A percentile compares a stretch with the other conserved stretches of the same genome.
These are phyloP conservation scores for Silybum marianum DNA, from an alignment of 129 eudicot genomes.

Conservation along the genomic window DNA sequence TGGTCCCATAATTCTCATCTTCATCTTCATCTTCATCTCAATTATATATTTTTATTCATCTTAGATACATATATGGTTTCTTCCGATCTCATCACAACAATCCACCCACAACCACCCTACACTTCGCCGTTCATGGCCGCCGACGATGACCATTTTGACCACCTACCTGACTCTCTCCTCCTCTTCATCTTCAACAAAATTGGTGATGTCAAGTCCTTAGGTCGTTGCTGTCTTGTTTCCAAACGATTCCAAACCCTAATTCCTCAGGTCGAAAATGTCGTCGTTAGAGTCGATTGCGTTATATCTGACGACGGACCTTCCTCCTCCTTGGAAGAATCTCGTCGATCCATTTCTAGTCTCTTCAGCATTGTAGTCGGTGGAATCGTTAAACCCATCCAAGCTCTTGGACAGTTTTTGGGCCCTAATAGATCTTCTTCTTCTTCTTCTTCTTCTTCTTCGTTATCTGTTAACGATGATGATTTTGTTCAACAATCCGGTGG, in stretches of 20 bases:
- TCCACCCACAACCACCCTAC: conserved; percentile 54
- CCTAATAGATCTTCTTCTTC: conserved; percentile 23
- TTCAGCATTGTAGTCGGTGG: conserved; percentile 46
- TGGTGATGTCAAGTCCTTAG: conserved; percentile 78
- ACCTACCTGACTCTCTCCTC: conserved; percentile 57
- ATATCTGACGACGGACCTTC: conserved; percentile 72
- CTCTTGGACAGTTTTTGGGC: conserved; percentile 54
- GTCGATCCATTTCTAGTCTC: conserved; percentile 46
- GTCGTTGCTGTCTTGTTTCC: conserved; percentile 70
- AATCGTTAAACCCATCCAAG: conserved; percentile 64
- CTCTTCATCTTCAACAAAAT: conserved; percentile 67
- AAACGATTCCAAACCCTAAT: conserved; percentile 59
- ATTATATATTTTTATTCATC: too few relatives aligned
- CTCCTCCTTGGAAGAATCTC: conserved; percentile 42
- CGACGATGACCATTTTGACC: conserved; percentile 53
- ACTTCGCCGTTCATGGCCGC: background rate
- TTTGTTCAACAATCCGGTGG: conserved; percentile 37
- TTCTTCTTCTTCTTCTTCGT: background rate
- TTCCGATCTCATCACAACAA: conserved; percentile 48
- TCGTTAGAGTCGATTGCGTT: conserved; percentile 85
- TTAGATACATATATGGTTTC: background rate
- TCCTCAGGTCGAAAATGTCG: conserved; percentile 73
- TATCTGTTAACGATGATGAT: conserved; percentile 7
- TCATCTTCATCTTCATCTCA: background rate
- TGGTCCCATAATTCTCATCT: background rate